A percentile compares a stretch with the other conserved stretches of the same genome.
Evolutionary conservation across 306 rosid species (phyloP).

Genomic region (Dalbergia oliveri): DNA sequence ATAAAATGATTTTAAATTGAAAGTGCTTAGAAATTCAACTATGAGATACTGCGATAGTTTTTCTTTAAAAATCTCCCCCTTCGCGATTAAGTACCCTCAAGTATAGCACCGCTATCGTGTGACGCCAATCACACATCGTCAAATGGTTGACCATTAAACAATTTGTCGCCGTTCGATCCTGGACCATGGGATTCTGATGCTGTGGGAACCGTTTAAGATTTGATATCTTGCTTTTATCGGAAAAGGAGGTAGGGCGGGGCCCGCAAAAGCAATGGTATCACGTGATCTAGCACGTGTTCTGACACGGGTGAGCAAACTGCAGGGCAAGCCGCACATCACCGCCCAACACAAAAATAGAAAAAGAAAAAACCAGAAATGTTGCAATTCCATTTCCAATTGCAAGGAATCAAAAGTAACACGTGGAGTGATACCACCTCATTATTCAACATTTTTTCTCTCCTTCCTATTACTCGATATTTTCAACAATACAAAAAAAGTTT

Average conservation of each 20-base stretch:
- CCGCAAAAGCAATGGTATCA: constrained; percentile 15
- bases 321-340: neutral
- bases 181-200: constrained; percentile 29
- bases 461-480: too few species aligned
- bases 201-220: constrained; percentile 30
- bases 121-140: neutral
- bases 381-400: neutral
- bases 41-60: too few species aligned
- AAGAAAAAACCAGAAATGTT: neutral
- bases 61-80: too few species aligned
- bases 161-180: neutral
- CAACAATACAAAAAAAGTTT: too few species aligned
- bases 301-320: neutral
- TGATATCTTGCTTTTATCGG: neutral
- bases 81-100: neutral
- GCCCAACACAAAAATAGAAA: neutral
- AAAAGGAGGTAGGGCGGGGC: constrained; percentile 1
- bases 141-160: neutral
- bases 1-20: too few species aligned
- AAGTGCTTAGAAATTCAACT: too few species aligned
- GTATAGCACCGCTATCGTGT: neutral
- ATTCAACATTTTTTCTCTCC: too few species aligned
- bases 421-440: neutral
- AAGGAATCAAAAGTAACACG: neutral
- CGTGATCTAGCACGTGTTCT: constrained; percentile 11